Percentiles rank a stretch among this genome's conserved stretches.
Evolutionary conservation across 192 early-diverging fungal genomes (phyloP).

Genomic region (Dimargaris verticillata): DNA sequence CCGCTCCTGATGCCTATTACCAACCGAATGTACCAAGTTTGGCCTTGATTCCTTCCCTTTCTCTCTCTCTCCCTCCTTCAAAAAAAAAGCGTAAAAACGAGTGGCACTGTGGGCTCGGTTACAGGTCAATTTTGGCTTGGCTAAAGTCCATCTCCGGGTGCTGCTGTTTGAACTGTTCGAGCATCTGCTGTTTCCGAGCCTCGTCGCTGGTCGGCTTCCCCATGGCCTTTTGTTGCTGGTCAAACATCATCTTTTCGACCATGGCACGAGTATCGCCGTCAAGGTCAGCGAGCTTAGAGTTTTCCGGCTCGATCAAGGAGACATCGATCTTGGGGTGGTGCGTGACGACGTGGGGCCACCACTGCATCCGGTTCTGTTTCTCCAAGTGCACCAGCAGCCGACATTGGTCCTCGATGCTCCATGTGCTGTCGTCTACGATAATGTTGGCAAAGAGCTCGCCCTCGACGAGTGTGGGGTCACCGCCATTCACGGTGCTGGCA

Average conservation of each 20-base stretch:
- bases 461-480: conserved; percentile 17
- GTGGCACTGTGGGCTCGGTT: background rate
- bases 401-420: conserved; percentile 49
- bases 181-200: conserved; percentile 51
- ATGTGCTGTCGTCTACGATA: conserved; percentile 64
- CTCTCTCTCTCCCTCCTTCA: too few relatives aligned
- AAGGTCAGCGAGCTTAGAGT: conserved; percentile 67
- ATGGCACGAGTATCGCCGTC: conserved; percentile 81
- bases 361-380: conserved; percentile 62
- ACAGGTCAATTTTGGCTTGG: conserved; percentile 14
- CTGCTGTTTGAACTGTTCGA: conserved; percentile 54
- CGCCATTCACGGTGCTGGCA: background rate
- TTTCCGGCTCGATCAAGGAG: conserved; percentile 77
- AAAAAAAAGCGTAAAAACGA: too few relatives aligned
- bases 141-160: conserved; percentile 52
- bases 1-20: too few relatives aligned
- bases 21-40: too few relatives aligned
- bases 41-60: too few relatives aligned
- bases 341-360: conserved; percentile 80
- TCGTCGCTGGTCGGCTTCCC: conserved; percentile 66
- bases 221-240: conserved; percentile 70
- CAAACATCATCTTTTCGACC: conserved; percentile 97
- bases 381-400: conserved; percentile 66
- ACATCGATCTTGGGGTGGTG: conserved; percentile 72
- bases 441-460: conserved; percentile 53